Evolutionary conservation across 2,329 filamentous ascomycete genomes (phyloP).

Genomic region (Hypoxylon sp.): DNA sequence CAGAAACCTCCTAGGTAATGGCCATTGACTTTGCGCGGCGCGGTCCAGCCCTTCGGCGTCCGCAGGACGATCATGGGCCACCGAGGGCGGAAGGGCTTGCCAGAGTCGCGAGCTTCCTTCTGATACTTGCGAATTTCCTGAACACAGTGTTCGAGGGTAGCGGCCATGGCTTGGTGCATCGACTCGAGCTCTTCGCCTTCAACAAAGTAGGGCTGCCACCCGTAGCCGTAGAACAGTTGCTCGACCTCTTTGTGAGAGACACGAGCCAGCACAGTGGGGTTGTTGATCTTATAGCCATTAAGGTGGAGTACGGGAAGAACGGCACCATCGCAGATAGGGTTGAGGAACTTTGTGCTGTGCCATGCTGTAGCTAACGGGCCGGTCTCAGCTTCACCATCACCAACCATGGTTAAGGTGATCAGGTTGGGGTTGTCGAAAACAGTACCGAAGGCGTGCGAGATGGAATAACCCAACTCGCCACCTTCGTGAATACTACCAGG

Average conservation of each 20-base stretch:
- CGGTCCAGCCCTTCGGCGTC: constrained; percentile 85
- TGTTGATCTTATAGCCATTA: constrained; percentile 90
- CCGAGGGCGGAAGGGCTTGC: constrained; percentile 76
- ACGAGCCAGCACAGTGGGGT: constrained; percentile 80
- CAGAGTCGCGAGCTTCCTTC: constrained; percentile 78
- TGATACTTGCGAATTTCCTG: constrained; percentile 77
- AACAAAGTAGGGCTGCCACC: constrained; percentile 85
- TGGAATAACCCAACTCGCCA: constrained; percentile 84
- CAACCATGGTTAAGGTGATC: constrained; percentile 83
- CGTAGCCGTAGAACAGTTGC: constrained; percentile 79
- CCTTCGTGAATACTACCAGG: constrained; percentile 84
- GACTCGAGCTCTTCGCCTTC: constrained; percentile 79
- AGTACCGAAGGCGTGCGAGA: constrained; percentile 83
- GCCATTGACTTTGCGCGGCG: constrained; percentile 77
- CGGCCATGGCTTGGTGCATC: constrained; percentile 88
- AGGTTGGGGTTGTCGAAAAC: constrained; percentile 82
- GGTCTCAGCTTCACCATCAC: constrained; percentile 86
- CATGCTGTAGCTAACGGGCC: constrained; percentile 83
- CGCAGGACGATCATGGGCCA: constrained; percentile 87
- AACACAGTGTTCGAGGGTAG: constrained; percentile 80
- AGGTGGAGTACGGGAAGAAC: constrained; percentile 84
- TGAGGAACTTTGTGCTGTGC: constrained; percentile 87
- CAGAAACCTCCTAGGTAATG: constrained; percentile 83
- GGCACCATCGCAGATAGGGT: constrained; percentile 82
- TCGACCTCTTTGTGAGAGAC: constrained; percentile 81